These are phyloP conservation scores for Penicillium sp. DNA, from an alignment of 2,329 filamentous ascomycete genomes.

Conservation along the genomic window DNA sequence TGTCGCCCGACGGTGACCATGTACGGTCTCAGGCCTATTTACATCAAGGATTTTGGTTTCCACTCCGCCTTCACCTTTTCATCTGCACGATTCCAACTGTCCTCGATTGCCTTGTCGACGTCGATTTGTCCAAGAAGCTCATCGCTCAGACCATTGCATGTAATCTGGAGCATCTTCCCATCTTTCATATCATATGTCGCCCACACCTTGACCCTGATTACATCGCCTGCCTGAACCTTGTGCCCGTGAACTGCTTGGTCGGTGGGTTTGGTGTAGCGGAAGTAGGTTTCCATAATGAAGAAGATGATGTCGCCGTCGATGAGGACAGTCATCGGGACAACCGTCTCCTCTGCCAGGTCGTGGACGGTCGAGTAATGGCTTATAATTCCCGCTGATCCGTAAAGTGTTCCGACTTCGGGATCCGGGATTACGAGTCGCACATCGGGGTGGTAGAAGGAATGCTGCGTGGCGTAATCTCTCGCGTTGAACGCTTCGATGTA, in stretches of 20 bases:
- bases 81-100: conserved; percentile 1
- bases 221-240: not conserved
- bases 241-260: not conserved
- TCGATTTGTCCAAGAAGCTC: not conserved
- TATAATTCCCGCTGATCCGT: too few species aligned
- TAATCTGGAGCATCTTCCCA: not conserved
- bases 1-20: too few species aligned
- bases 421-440: not conserved
- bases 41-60: not conserved
- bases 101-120: not conserved
- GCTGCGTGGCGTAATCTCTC: not conserved
- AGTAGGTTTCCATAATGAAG: conserved; percentile 2
- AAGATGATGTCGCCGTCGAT: not conserved
- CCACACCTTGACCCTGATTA: conserved; percentile 1
- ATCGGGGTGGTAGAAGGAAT: not conserved
- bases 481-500: not conserved
- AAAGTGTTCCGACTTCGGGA: not conserved
- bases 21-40: not conserved
- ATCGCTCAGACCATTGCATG: not conserved
- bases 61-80: not conserved
- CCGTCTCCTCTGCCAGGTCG: not conserved
- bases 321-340: not conserved
- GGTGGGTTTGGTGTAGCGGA: not conserved
- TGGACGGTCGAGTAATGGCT: too few species aligned
- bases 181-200: not conserved